These are phyloP conservation scores for Mycena crocata DNA, from an alignment of 768 basidiomycete genomes.

Conservation along the genomic window DNA sequence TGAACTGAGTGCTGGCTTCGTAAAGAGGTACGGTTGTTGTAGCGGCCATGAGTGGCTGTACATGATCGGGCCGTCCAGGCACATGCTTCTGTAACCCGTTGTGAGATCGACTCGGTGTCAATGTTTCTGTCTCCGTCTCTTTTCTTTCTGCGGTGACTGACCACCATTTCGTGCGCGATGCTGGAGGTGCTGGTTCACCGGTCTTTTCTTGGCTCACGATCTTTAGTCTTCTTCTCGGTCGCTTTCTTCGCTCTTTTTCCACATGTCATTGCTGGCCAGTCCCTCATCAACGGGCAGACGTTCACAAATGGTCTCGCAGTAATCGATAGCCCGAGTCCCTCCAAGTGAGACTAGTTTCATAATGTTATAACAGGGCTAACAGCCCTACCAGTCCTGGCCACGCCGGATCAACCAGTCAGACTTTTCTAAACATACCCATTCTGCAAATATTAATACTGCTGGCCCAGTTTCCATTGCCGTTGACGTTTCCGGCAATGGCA, in stretches of 20 bases:
- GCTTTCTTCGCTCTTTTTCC: conserved; percentile 26
- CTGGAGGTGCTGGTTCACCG: conserved; percentile 34
- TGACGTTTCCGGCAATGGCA: conserved; percentile 51
- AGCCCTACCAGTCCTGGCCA: conserved; percentile 38
- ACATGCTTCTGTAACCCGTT: too few species aligned
- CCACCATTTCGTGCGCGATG: conserved; percentile 19
- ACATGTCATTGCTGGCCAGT: conserved; percentile 34
- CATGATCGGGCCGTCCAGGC: too few species aligned
- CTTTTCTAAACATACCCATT: conserved; percentile 39
- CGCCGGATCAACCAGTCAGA: conserved; percentile 36
- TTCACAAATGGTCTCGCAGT: conserved; percentile 53
- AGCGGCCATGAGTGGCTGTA: conserved; percentile 3
- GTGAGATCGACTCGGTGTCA: too few species aligned
- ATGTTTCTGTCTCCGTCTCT: neutral
- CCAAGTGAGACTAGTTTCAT: conserved; percentile 39
- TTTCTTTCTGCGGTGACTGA: conserved; percentile 6
- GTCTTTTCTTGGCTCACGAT: conserved; percentile 14
- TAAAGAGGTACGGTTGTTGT: conserved; percentile 67
- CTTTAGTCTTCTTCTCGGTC: conserved; percentile 10
- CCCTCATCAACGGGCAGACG: conserved; percentile 44
- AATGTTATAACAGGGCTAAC: neutral
- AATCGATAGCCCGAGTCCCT: conserved; percentile 46
- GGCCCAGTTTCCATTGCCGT: conserved; percentile 26
- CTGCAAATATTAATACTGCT: conserved; percentile 26
- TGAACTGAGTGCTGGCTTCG: conserved; percentile 83